Conservation (phyloP, 805 yeast species). For the Maudiozyma bulderi region DNA sequence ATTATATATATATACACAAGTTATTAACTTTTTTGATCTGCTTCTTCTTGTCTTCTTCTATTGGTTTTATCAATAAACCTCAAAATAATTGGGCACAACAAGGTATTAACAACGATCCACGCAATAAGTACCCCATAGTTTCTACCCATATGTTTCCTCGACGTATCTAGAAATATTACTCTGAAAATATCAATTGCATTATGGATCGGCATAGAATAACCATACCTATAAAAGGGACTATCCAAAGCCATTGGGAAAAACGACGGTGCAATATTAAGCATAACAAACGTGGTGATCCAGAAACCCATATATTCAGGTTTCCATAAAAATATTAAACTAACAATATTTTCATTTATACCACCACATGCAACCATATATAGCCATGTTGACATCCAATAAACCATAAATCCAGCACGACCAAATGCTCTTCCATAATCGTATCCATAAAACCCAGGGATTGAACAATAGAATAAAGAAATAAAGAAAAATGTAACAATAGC, state of each 20-base stretch:
- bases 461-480: slow-evolving; percentile 46
- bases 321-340: slow-evolving; percentile 39
- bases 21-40: neutral
- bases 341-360: slow-evolving; percentile 58
- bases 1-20: neutral
- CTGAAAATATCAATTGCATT: slow-evolving; percentile 52
- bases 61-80: slow-evolving; percentile 32
- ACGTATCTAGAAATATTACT: slow-evolving; percentile 47
- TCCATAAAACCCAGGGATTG: slow-evolving; percentile 59
- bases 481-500: slow-evolving; percentile 45
- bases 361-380: slow-evolving; percentile 70
- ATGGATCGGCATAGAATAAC: slow-evolving; percentile 61
- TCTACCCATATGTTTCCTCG: slow-evolving; percentile 48
- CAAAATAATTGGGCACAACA: slow-evolving; percentile 36
- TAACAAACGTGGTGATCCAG: slow-evolving; percentile 64
- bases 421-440: slow-evolving; percentile 46
- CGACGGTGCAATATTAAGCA: slow-evolving; percentile 57
- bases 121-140: slow-evolving; percentile 48
- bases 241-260: slow-evolving; percentile 54
- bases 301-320: slow-evolving; percentile 59
- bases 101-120: slow-evolving; percentile 47
- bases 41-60: slow-evolving; percentile 20
- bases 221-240: slow-evolving; percentile 47
- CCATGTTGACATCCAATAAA: slow-evolving; percentile 60
- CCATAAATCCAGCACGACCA: slow-evolving; percentile 62